A percentile compares a stretch with the other conserved stretches of the same genome.
phyloP scores from a whole-genome alignment of 2,329 filamentous ascomycete genomes.

The Aspergillus sp. region DNA sequence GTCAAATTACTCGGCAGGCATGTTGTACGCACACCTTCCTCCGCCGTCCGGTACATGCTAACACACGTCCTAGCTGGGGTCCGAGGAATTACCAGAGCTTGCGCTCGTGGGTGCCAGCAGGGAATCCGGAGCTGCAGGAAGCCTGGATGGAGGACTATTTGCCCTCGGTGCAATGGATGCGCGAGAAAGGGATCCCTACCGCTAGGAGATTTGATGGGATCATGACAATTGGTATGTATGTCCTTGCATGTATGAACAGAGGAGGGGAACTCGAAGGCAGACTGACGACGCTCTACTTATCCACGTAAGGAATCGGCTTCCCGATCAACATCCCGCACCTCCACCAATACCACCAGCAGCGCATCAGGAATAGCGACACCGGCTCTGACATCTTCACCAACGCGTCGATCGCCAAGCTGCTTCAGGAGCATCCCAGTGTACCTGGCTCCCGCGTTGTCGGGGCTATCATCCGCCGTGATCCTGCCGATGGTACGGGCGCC shows the following conservation, averaged over 20 bases:
- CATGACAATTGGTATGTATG: constrained; percentile 22
- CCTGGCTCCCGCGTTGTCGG: constrained; percentile 14
- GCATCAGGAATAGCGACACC: constrained; percentile 10
- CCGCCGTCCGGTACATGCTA: not conserved
- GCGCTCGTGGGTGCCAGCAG: constrained; percentile 17
- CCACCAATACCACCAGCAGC: constrained; percentile 10
- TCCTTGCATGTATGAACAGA: too few relatives aligned
- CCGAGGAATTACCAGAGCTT: constrained; percentile 14
- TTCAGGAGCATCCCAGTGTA: constrained; percentile 12
- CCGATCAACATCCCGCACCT: constrained; percentile 17
- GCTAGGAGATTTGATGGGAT: constrained; percentile 17
- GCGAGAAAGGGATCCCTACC: constrained; percentile 15
- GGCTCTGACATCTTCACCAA: constrained; percentile 12
- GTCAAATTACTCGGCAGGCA: constrained; percentile 18
- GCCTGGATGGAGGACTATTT: constrained; percentile 19
- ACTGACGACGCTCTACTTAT: too few relatives aligned
- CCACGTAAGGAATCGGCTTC: constrained; percentile 20
- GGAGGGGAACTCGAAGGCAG: too few relatives aligned
- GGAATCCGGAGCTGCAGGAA: constrained; percentile 14
- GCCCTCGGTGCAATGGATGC: constrained; percentile 21
- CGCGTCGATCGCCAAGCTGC: constrained; percentile 13
- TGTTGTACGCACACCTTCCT: constrained; percentile 14
- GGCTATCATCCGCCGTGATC: constrained; percentile 11
- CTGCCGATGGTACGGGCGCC: not conserved
- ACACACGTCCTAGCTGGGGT: constrained; percentile 14